Evolutionary conservation across 192 early-diverging fungal genomes (phyloP).

Genomic region (Backusella liffmaniae): DNA sequence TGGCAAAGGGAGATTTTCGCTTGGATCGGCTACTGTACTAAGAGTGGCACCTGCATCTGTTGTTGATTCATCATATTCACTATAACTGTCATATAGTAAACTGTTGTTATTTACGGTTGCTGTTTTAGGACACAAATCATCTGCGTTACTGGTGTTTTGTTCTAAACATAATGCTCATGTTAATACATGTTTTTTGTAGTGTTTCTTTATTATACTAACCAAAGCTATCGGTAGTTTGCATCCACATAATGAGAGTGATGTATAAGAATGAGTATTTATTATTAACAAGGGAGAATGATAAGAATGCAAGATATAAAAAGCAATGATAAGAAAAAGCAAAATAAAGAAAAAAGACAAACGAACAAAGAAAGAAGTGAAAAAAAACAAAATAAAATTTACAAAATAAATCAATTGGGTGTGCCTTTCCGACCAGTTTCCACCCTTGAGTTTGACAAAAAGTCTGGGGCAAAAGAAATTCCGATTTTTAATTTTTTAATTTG

Average conservation of each 20-base stretch:
- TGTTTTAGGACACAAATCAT: not conserved
- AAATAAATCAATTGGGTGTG: not conserved
- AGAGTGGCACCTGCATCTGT: conserved; percentile 16
- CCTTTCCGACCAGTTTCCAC: conserved; percentile 1
- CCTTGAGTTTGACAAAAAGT: not conserved
- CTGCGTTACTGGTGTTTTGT: not conserved
- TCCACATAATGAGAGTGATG: not conserved
- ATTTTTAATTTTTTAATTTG: not conserved
- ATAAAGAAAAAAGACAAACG: not conserved
- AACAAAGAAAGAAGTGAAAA: not conserved
- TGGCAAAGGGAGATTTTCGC: not conserved
- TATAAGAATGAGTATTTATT: not conserved
- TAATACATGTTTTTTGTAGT: not conserved
- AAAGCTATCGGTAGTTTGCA: not conserved
- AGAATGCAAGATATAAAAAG: not conserved
- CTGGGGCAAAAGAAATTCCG: not conserved
- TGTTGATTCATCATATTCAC: conserved; percentile 17
- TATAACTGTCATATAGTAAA: not conserved
- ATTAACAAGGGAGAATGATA: not conserved
- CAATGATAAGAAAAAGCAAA: not conserved
- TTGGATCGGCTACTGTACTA: conserved; percentile 10
- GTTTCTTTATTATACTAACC: not conserved
- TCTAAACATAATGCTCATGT: not conserved
- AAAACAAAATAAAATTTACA: not conserved
- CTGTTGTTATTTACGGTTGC: not conserved